Percentiles rank a stretch among this genome's conserved stretches.
These are phyloP conservation scores for Hepatocystis sp. DNA, from an alignment of 169 alveolate species.

Conservation along the genomic window DNA sequence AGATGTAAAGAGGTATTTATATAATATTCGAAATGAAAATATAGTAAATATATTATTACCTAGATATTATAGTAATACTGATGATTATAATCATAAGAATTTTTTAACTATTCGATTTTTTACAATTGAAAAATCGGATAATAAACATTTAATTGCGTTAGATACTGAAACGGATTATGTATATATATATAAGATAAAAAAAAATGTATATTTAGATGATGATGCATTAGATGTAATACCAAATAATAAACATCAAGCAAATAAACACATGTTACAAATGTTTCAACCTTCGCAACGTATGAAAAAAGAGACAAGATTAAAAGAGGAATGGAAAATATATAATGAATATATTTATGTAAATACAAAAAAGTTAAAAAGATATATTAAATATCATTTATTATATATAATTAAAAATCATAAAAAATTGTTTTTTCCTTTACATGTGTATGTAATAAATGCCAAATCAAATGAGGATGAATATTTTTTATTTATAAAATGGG, in stretches of 20 bases:
- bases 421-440: constrained; percentile 53
- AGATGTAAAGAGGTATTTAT: constrained; percentile 53
- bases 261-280: constrained; percentile 19
- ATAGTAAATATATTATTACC: constrained; percentile 47
- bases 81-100: constrained; percentile 54
- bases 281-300: constrained; percentile 15
- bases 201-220: constrained; percentile 67
- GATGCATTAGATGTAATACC: constrained; percentile 28
- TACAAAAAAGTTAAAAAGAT: constrained; percentile 35
- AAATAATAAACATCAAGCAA: constrained; percentile 1
- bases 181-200: constrained; percentile 56
- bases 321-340: constrained; percentile 72
- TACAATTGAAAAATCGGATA: constrained; percentile 63
- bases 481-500: constrained; percentile 72
- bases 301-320: constrained; percentile 34
- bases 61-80: constrained; percentile 50
- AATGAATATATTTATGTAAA: constrained; percentile 66
- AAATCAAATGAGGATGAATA: constrained; percentile 45
- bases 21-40: constrained; percentile 61
- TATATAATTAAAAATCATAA: constrained; percentile 70
- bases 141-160: constrained; percentile 55
- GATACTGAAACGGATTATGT: constrained; percentile 72
- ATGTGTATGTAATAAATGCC: constrained; percentile 71
- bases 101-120: constrained; percentile 61
- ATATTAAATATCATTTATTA: constrained; percentile 38